Percentiles rank a stretch among this genome's conserved stretches.
Conservation (phyloP, 768 basidiomycete genomes). For the Lanmaoa pseudosensibilis region DNA sequence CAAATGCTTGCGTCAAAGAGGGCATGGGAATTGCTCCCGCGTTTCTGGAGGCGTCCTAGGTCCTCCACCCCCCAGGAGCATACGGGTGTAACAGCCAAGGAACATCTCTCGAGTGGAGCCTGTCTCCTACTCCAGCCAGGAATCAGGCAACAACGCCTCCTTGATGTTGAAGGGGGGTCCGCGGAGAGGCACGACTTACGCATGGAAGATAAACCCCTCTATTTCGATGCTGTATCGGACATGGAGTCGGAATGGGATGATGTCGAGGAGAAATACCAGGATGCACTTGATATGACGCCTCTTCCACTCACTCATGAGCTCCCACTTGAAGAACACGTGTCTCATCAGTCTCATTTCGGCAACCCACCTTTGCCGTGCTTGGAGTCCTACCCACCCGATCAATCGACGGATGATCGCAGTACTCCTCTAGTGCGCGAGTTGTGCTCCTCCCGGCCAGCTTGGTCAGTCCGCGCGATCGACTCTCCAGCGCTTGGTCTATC, state of each 20-base stretch:
- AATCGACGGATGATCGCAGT: constrained; percentile 10
- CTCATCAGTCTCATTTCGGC: constrained; percentile 5
- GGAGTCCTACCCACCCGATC: constrained; percentile 7
- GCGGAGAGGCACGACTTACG: not conserved
- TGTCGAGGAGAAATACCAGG: constrained; percentile 31
- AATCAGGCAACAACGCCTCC: not conserved
- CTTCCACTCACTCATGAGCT: constrained; percentile 20
- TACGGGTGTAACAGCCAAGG: not conserved
- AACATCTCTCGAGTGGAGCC: not conserved
- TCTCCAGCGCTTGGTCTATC: constrained; percentile 22
- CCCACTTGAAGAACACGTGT: constrained; percentile 15
- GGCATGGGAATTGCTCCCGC: constrained; percentile 26
- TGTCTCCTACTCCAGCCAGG: constrained; percentile 1
- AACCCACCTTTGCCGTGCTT: constrained; percentile 14
- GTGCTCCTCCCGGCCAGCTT: constrained; percentile 24
- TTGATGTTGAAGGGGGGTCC: constrained; percentile 5
- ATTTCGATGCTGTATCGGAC: constrained; percentile 18
- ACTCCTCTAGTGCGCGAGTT: constrained; percentile 15
- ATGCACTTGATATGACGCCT: constrained; percentile 30
- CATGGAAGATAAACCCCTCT: constrained; percentile 1
- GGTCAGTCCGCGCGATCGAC: constrained; percentile 31
- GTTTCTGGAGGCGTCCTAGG: constrained; percentile 9
- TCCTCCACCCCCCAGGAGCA: not conserved
- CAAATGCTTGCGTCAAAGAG: constrained; percentile 21
- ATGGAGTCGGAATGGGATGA: constrained; percentile 28